Conservation (phyloP, 805 yeast genomes). For the Saitoella complicata region DNA sequence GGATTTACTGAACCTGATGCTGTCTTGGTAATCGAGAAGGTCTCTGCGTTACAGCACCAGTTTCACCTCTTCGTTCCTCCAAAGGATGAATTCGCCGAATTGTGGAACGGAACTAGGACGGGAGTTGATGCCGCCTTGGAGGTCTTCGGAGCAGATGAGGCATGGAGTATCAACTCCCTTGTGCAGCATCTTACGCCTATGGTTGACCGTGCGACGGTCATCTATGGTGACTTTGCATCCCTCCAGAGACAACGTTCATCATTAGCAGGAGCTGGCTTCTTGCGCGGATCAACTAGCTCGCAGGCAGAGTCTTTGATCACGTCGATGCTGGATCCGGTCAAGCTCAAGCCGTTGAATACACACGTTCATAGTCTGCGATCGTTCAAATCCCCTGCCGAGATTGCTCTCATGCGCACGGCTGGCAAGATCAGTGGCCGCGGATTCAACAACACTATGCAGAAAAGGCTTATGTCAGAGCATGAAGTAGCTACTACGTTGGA, state of each 20-base stretch:
- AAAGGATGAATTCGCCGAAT: conserved; percentile 57
- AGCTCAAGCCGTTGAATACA: conserved; percentile 24
- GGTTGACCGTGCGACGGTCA: conserved; percentile 30
- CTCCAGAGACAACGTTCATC: neutral
- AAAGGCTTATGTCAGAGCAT: conserved; percentile 52
- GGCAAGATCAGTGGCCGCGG: conserved; percentile 72
- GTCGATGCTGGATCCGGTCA: neutral
- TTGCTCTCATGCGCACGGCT: conserved; percentile 64
- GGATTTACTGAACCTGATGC: conserved; percentile 15
- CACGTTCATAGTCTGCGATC: conserved; percentile 38
- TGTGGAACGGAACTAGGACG: conserved; percentile 90
- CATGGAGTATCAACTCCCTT: conserved; percentile 28
- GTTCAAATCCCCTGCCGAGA: conserved; percentile 61
- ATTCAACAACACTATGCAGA: conserved; percentile 65
- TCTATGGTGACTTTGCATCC: conserved; percentile 35
- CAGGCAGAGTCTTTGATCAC: no score
- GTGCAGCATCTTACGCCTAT: conserved; percentile 31
- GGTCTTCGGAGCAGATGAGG: conserved; percentile 74
- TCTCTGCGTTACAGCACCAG: conserved; percentile 16
- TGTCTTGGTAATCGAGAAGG: conserved; percentile 31
- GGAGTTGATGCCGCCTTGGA: conserved; percentile 73
- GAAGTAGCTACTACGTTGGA: conserved; percentile 68
- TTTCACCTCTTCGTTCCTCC: conserved; percentile 78
- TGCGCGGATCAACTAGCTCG: no score
- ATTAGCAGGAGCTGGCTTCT: no score